Evolutionary conservation across 2,329 filamentous ascomycete species (phyloP).

Genomic region (Emergomyces orientalis): DNA sequence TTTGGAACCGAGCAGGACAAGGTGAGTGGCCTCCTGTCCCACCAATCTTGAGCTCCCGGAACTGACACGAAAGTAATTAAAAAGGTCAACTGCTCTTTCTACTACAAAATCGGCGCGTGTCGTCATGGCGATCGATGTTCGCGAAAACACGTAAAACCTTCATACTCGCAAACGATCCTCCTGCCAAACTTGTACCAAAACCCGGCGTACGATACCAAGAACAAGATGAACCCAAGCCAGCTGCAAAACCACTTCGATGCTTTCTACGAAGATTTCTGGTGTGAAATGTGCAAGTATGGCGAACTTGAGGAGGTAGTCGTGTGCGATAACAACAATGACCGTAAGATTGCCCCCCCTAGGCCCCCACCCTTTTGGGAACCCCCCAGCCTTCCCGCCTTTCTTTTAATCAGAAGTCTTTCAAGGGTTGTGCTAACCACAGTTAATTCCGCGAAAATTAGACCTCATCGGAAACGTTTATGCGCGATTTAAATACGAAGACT

Average conservation of each 20-base stretch:
- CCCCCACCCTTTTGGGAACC: no score
- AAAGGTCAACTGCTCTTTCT: slow-evolving; percentile 93
- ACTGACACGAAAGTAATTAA: slow-evolving; percentile 16
- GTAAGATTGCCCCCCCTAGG: no score
- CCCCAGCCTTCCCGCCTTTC: no score
- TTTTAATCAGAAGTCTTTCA: background rate
- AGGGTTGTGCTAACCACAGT: slow-evolving; percentile 18
- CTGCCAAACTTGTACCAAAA: slow-evolving; percentile 99
- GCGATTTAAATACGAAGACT: slow-evolving; percentile 99
- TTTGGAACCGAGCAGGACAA: slow-evolving; percentile 99
- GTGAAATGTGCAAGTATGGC: slow-evolving; percentile 98
- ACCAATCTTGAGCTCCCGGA: background rate
- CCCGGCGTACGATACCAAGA: slow-evolving; percentile 91
- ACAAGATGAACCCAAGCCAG: slow-evolving; percentile 91
- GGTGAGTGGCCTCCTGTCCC: slow-evolving; percentile 19
- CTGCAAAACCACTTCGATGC: slow-evolving; percentile 99
- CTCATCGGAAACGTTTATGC: slow-evolving; percentile 98
- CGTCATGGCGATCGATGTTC: slow-evolving; percentile 97
- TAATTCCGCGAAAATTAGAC: slow-evolving; percentile 43
- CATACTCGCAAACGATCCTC: slow-evolving; percentile 93
- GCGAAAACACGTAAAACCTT: slow-evolving; percentile 97
- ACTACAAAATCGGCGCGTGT: slow-evolving; percentile 99
- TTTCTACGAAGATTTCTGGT: slow-evolving; percentile 99
- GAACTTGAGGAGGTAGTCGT: slow-evolving; percentile 96
- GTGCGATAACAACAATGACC: slow-evolving; percentile 99